Base-by-base conservation (phyloP, 2,329 filamentous ascomycete species). In the Trichoderma atroviride region DNA sequence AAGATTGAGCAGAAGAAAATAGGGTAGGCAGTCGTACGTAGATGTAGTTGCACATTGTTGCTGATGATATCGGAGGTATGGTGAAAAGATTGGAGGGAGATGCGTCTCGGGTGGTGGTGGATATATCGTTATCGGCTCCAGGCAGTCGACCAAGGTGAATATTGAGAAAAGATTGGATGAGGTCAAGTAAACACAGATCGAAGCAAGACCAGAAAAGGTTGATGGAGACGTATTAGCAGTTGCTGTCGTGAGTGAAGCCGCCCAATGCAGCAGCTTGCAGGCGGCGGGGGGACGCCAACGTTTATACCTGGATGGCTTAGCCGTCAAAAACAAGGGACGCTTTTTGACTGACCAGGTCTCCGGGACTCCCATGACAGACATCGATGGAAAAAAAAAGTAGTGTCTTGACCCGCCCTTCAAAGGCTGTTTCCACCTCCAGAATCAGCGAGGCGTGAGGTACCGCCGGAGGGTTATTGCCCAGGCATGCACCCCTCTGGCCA, bases 1-100 rank as follows among this genome's bases (percentile, higher is more conserved):
- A 27, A 22, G 10, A 56, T 47, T n/a, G 22, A 35, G 47, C 10
- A 31, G 27, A 35, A 22, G 6, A 27, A 35, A 14, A 57, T 50
- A 31, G 31, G 40, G 40, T 22, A 5, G 50, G 47, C 22, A 27
- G 22, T 76, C 80, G 71, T 76, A 83, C 81, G 73, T 85, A 84
- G 68, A 84, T 85, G 75, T 84, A 85, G 76, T 85, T 84, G 78
- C 83, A 85, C 83, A 85, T 85, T 71, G 70, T 80, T 58, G 55
- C 55, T 58, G 11, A 58, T 67, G 14, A 9, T 58, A n/a, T 50
- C 5, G 27, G 55, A 50, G n/a, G 53, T 27, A n/a, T 66, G 19
- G 40, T n/a, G n/a, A 22, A 40, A 16, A 52, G 40, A 66, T 55
- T 47, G 57, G 50, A 24, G 47, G 64, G n/a, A 24, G 10, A 55